Base-by-base conservation (phyloP, 306 rosid species). In the Vigna angularis region DNA sequence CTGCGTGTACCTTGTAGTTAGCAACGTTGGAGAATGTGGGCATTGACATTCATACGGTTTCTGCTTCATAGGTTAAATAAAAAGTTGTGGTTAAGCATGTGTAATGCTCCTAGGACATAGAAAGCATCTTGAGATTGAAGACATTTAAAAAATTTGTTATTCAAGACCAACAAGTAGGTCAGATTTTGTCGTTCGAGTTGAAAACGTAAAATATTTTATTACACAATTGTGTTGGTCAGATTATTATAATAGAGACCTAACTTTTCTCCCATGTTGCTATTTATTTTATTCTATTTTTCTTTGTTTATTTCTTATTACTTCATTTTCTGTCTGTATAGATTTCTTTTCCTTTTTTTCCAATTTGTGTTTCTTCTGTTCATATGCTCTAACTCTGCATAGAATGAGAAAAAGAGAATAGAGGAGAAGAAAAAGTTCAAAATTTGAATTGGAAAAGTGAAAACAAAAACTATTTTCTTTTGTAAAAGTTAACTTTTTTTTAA, bases 121-220 rank as follows among this genome's bases (percentile, higher is more conserved):
- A 68, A 53, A 64, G 76, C 67, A 75, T 73, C 69, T 86, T 77
- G 86, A 83, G 83, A 86, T 83, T 83, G 89, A 76, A 79, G 78
- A 75, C 80, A 16, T 66, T 16, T 70, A 56, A 40, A 50, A 82
- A 36, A 74, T 34, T 30, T 30, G 34, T 30, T 30, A 30, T 30
- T 30, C 34, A 4, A 30, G 34, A 30, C 28, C 28, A 26, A 26
- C 34, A 30, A 30, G 34, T 30, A 30, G 34, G 38, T 34, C 7
- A 34, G 7, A 6, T 34, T 34, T 45, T 67, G 55, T 44, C 55
- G 55, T 40, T 44, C 14, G 17, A 24, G 34, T 22, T 57, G 9
- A 17, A 17, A 3, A 52, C 8, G 13, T 8, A 52, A 52, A 52
- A 17, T 8, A 14, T 32, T 24, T 8, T 30, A 17, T 16, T 13